These are phyloP conservation scores for Rhinocladiella mackenziei DNA, from an alignment of 2,329 filamentous ascomycete genomes.

Conservation along the genomic window DNA sequence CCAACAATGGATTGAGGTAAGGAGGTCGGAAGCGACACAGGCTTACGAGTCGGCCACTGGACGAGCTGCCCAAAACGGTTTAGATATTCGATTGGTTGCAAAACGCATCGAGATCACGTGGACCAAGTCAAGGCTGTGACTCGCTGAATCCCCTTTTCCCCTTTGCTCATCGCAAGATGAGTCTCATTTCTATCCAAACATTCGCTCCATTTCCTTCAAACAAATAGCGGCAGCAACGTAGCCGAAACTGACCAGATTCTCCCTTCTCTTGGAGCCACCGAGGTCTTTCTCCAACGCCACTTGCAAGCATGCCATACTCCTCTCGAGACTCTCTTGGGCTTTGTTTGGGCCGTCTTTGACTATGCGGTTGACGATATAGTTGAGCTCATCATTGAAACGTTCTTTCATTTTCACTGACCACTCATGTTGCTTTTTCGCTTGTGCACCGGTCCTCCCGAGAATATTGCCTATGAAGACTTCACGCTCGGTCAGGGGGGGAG, in stretches of 20 bases:
- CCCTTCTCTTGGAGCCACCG: constrained; percentile 1
- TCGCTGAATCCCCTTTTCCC: too few relatives aligned
- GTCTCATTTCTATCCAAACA: background rate
- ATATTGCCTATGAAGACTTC: constrained; percentile 58
- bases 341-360: constrained; percentile 38
- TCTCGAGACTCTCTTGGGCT: constrained; percentile 43
- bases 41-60: too few relatives aligned
- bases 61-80: too few relatives aligned
- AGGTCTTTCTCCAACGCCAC: constrained; percentile 6
- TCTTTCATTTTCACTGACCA: constrained; percentile 43
- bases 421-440: constrained; percentile 40
- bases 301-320: constrained; percentile 49
- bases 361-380: constrained; percentile 44
- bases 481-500: constrained; percentile 45
- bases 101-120: too few relatives aligned
- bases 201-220: constrained; percentile 20
- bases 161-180: too few relatives aligned
- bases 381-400: constrained; percentile 41
- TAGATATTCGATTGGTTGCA: too few relatives aligned
- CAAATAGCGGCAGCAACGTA: constrained; percentile 16
- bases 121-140: too few relatives aligned
- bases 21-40: too few relatives aligned
- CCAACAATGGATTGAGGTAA: too few relatives aligned
- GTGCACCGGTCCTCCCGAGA: constrained; percentile 47
- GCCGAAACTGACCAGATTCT: constrained; percentile 11